These are phyloP conservation scores for Echria macrotheca DNA, from an alignment of 495 filamentous ascomycete species.

Conservation along the genomic window DNA sequence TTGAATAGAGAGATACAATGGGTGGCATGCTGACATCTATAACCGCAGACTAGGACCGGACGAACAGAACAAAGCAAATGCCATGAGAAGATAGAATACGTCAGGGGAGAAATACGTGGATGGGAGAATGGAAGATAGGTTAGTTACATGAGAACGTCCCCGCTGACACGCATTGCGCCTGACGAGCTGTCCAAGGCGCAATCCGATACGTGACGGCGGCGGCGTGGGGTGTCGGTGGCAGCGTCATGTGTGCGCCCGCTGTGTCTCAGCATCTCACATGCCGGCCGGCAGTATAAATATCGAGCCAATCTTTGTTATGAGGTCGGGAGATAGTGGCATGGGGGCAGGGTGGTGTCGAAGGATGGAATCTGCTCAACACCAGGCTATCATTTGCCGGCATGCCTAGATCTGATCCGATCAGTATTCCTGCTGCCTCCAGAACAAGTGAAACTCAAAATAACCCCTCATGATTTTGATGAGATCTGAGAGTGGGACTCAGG, in stretches of 20 bases:
- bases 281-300: neutral
- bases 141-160: conserved; percentile 7
- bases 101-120: neutral
- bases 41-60: neutral
- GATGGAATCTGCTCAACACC: neutral
- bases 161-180: conserved; percentile 13
- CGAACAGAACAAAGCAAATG: neutral
- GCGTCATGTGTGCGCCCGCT: conserved; percentile 7
- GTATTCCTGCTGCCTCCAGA: too few species aligned
- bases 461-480: neutral
- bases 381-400: neutral
- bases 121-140: conserved; percentile 5
- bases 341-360: too few species aligned
- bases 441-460: neutral
- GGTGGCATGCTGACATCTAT: conserved; percentile 10
- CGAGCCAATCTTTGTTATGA: neutral
- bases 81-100: neutral
- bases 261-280: neutral
- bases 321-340: neutral
- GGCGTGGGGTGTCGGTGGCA: conserved; percentile 5
- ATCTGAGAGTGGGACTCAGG: neutral
- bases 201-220: conserved; percentile 9
- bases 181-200: conserved; percentile 13
- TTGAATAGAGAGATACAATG: conserved; percentile 12
- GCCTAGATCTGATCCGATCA: too few species aligned